Percentiles rank a stretch among this genome's conserved stretches.
Conservation (phyloP, 129 eudicot genomes). For the Logfia minima region DNA sequence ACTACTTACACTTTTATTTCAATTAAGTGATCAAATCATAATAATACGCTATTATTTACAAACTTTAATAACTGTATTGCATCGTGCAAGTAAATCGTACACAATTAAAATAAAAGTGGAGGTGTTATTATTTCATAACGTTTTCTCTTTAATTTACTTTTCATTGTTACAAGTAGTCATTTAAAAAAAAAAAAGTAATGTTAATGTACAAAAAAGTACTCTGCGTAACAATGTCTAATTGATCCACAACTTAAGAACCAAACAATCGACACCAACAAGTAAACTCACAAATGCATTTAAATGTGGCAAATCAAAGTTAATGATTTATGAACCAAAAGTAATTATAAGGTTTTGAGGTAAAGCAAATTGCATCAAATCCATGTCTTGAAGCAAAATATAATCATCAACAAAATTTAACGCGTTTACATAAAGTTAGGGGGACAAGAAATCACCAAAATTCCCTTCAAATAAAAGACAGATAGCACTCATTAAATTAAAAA, state of each 20-base stretch:
- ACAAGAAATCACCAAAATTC: constrained; percentile 39
- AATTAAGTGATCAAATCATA: too few species aligned
- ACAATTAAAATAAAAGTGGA: not conserved
- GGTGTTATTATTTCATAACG: not conserved
- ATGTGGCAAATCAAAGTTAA: not conserved
- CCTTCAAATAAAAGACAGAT: constrained; percentile 28
- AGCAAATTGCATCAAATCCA: constrained; percentile 19
- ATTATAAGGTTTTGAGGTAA: not conserved
- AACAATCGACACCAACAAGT: not conserved
- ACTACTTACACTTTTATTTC: too few species aligned
- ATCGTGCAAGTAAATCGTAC: not conserved
- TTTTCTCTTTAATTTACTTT: not conserved
- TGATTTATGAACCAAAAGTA: not conserved
- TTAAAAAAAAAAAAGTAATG: too few species aligned
- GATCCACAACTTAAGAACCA: too few species aligned
- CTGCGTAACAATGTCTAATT: not conserved
- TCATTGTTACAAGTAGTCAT: not conserved
- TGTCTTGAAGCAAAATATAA: constrained; percentile 12
- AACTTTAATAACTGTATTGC: too few species aligned
- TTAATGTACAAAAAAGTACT: not conserved
- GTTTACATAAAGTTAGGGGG: constrained; percentile 36
- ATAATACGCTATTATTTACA: too few species aligned
- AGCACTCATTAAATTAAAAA: constrained; percentile 24
- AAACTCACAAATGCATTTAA: not conserved
- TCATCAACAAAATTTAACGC: constrained; percentile 29